Percentiles rank a stretch among this genome's conserved stretches.
Evolutionary conservation across 495 filamentous ascomycete species (phyloP).

Genomic region (Sordaria brevicollis): DNA sequence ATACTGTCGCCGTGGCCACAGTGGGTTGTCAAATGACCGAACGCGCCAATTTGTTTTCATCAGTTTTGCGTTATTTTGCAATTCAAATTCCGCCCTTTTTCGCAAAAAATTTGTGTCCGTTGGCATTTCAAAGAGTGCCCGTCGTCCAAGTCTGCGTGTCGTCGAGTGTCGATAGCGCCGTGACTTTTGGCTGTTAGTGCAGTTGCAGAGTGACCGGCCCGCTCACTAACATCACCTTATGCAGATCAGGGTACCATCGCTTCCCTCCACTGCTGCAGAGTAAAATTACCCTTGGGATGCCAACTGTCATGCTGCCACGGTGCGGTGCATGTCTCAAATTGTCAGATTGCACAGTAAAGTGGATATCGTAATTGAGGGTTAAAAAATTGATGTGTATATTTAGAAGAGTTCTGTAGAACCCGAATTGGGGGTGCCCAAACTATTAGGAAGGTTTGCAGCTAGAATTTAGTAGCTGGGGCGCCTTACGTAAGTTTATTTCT

Average conservation of each 20-base stretch:
- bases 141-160: background rate
- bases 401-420: too few species aligned
- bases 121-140: background rate
- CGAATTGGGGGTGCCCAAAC: too few species aligned
- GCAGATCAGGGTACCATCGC: background rate
- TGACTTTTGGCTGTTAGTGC: background rate
- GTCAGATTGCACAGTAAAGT: too few species aligned
- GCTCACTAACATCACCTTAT: background rate
- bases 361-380: too few species aligned
- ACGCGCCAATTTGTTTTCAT: background rate
- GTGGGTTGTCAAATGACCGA: background rate
- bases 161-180: background rate
- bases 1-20: background rate
- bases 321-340: background rate
- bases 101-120: too few species aligned
- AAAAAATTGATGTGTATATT: too few species aligned
- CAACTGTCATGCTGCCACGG: background rate
- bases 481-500: too few species aligned
- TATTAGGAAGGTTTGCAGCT: too few species aligned
- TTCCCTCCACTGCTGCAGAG: background rate
- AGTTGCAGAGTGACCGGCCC: background rate
- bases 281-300: background rate
- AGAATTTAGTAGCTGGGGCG: too few species aligned
- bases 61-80: background rate
- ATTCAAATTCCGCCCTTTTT: too few species aligned